phyloP scores from a whole-genome alignment of 441 rosid species.

The Brassica hybrid region DNA sequence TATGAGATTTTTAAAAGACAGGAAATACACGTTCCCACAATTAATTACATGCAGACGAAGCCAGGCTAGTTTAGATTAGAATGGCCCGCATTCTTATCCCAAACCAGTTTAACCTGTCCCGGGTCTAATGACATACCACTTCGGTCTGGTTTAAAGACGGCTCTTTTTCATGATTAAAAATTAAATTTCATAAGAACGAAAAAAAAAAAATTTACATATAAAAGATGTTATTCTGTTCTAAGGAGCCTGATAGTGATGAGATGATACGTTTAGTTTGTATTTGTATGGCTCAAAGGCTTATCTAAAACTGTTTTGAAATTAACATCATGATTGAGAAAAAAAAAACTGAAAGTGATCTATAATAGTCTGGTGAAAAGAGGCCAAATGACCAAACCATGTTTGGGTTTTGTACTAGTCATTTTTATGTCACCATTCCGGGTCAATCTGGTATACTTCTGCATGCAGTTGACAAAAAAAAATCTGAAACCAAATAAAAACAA shows the following conservation, averaged over 20 bases:
- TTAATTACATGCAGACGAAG: conserved; percentile 34
- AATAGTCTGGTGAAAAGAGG: background rate
- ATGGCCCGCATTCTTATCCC: conserved; percentile 37
- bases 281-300: background rate
- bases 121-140: conserved; percentile 20
- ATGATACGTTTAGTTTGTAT: background rate
- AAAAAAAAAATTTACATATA: background rate
- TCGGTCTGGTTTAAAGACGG: conserved; percentile 25
- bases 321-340: background rate
- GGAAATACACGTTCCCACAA: conserved; percentile 32
- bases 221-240: background rate
- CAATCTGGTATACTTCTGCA: background rate
- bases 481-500: background rate
- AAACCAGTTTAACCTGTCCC: conserved; percentile 34
- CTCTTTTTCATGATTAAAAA: background rate
- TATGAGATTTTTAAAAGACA: conserved; percentile 10
- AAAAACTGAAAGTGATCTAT: background rate
- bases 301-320: background rate
- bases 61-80: conserved; percentile 37
- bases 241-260: background rate
- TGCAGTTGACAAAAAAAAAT: background rate
- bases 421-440: background rate
- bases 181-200: background rate
- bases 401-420: background rate
- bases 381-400: background rate